Percentiles rank a stretch among this genome's conserved stretches.
These are phyloP conservation scores for Linnemannia hyalina DNA, from an alignment of 192 early-diverging fungal species.

Conservation along the genomic window DNA sequence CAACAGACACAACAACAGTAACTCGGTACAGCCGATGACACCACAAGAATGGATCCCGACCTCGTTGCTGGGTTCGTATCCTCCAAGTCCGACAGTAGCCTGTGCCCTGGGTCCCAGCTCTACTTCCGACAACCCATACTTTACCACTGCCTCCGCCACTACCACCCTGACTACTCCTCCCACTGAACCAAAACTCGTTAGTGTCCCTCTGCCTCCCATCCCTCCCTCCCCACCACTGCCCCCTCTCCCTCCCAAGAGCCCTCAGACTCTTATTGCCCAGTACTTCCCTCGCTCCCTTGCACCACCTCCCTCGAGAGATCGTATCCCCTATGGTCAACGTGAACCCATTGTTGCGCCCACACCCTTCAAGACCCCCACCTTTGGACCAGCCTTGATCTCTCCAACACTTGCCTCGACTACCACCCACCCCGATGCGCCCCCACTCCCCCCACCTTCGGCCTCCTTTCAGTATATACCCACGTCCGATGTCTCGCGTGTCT, in stretches of 20 bases:
- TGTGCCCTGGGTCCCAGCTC: background rate
- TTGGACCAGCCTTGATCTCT: conserved; percentile 28
- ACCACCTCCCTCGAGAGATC: conserved; percentile 37
- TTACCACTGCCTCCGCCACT: background rate
- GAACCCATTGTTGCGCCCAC: conserved; percentile 15
- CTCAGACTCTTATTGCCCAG: conserved; percentile 36
- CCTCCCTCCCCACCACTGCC: conserved; percentile 32
- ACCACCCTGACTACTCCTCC: too few species aligned
- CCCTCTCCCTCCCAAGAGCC: conserved; percentile 39
- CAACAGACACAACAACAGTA: background rate
- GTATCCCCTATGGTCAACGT: background rate
- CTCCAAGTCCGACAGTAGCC: conserved; percentile 11
- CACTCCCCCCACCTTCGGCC: conserved; percentile 31
- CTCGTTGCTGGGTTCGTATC: conserved; percentile 1
- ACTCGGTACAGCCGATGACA: background rate
- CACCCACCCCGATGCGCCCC: conserved; percentile 7
- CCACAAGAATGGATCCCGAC: background rate
- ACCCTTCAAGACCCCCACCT: conserved; percentile 49
- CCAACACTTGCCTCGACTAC: background rate
- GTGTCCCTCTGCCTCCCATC: conserved; percentile 7
- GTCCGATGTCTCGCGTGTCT: conserved; percentile 18
- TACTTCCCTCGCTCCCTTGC: conserved; percentile 46
- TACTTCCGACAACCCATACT: background rate
- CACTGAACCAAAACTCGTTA: background rate
- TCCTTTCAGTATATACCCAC: conserved; percentile 38